A percentile compares a stretch with the other conserved stretches of the same genome.
These are phyloP conservation scores for Aspergillus pseudonomiae DNA, from an alignment of 2,329 filamentous ascomycete genomes.

Conservation along the genomic window DNA sequence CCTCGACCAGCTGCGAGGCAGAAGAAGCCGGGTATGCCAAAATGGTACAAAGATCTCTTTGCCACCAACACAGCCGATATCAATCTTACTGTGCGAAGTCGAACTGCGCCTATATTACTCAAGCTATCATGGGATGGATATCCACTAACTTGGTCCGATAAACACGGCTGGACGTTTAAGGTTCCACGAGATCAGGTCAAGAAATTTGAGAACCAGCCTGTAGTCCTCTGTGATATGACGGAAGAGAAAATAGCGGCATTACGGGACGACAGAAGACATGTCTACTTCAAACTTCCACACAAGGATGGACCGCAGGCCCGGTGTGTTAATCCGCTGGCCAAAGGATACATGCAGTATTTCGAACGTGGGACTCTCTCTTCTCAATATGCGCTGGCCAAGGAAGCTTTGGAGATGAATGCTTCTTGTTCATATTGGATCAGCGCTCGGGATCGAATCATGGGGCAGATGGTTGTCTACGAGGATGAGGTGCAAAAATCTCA, in stretches of 20 bases:
- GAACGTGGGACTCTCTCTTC: constrained; percentile 86
- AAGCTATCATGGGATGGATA: constrained; percentile 86
- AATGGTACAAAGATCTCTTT: constrained; percentile 95
- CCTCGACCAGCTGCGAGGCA: constrained; percentile 78
- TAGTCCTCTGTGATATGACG: constrained; percentile 73
- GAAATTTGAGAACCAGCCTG: constrained; percentile 71
- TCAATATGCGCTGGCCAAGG: constrained; percentile 86
- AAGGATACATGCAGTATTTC: constrained; percentile 87
- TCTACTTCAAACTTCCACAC: constrained; percentile 93
- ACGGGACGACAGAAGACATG: constrained; percentile 65
- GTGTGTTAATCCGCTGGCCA: constrained; percentile 86
- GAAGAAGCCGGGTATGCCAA: constrained; percentile 91
- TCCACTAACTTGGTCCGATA: constrained; percentile 90
- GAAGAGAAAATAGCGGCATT: constrained; percentile 71
- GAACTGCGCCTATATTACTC: constrained; percentile 82
- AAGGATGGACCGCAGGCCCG: constrained; percentile 88
- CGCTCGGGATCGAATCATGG: constrained; percentile 86
- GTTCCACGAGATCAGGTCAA: constrained; percentile 65
- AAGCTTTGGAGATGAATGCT: constrained; percentile 96
- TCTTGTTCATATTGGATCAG: constrained; percentile 99
- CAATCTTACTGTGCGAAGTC: constrained; percentile 79
- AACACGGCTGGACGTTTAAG: constrained; percentile 89
- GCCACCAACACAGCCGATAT: constrained; percentile 67
- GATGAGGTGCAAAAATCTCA: constrained; percentile 53
- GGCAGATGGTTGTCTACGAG: constrained; percentile 92